A percentile compares a stretch with the other conserved stretches of the same genome.
These are phyloP conservation scores for Penicillium coprophilum DNA, from an alignment of 495 filamentous ascomycete genomes.

Conservation along the genomic window DNA sequence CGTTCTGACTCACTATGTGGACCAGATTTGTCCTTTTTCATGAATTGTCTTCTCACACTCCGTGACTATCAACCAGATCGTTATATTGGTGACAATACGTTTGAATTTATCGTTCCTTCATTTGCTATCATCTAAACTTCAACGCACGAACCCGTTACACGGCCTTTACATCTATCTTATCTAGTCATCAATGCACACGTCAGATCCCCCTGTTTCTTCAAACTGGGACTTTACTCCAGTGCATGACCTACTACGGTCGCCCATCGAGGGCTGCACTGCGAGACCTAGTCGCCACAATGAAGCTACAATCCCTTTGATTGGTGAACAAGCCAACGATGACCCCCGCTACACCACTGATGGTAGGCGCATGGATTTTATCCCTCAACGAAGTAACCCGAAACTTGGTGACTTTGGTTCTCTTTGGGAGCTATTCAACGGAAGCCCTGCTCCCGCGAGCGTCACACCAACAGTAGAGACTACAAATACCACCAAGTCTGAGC, in stretches of 20 bases:
- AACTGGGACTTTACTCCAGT: slow-evolving; percentile 52
- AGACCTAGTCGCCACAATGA: slow-evolving; percentile 15
- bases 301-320: background rate
- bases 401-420: slow-evolving; percentile 43
- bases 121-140: background rate
- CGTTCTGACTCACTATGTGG: slow-evolving; percentile 11
- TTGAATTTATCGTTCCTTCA: background rate
- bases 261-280: slow-evolving; percentile 25
- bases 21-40: background rate
- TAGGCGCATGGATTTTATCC: background rate
- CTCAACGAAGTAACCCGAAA: slow-evolving; percentile 16
- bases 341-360: background rate
- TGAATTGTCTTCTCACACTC: background rate
- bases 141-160: background rate
- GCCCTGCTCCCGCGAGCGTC: slow-evolving; percentile 6
- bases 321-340: slow-evolving; percentile 9
- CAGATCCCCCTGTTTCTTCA: slow-evolving; percentile 24
- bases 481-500: background rate
- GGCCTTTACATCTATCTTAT: background rate
- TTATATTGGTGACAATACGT: background rate
- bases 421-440: slow-evolving; percentile 34
- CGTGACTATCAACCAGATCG: background rate
- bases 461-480: background rate
- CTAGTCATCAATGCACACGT: slow-evolving; percentile 23
- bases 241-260: slow-evolving; percentile 47